Base-by-base conservation (phyloP, 2,329 filamentous ascomycete species). In the Fusarium metavorans region DNA sequence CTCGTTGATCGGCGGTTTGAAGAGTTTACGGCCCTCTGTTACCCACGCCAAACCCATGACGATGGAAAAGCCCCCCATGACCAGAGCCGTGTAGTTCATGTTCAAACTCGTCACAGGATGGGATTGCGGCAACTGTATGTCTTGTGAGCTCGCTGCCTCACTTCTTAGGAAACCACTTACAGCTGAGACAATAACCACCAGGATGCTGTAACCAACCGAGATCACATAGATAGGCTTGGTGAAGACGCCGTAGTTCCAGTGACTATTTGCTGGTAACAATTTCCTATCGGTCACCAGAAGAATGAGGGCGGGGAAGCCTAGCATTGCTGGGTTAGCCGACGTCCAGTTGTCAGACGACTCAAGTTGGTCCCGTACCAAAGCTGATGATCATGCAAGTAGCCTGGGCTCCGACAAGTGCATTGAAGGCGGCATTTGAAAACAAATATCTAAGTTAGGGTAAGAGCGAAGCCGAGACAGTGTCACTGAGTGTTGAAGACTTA, bases 381-480 rank as follows among this genome's bases (percentile, higher is more conserved):
- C 64, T 66, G 20, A 66, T 39, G 16, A 66, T 66, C 30, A 48
- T 32, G 41, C 54, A 66, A 11, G 37, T 23, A 13, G 54, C 54
- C 27, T 66, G 54, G 20, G 54, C 39, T n/a, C 64, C 64, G 18
- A 66, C 30, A 1, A 66, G 35, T 11, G 64, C 64, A 41, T 66
- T 66, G 34, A 66, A 66, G 6, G 54, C 64, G 13, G 54, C 30
- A 5, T 25, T 45, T 9, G 64, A 66, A 25, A 66, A 66, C 7
- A 66, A 32, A 25, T 60, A 66, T 27, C 64, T 66, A 20, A 14
- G 34, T 18, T 8, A 30, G 6, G 25, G 11, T 13, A 13, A 30
- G 5, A 35, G 23, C 41, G 18, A 11, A n/a, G 14, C 32, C 11
- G n/a, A 14, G 18, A 20, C 16, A 37, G 13, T 13, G 13, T 18